Evolutionary conservation across 768 basidiomycete species (phyloP).

Genomic region (Sporobolomyces phaffii): DNA sequence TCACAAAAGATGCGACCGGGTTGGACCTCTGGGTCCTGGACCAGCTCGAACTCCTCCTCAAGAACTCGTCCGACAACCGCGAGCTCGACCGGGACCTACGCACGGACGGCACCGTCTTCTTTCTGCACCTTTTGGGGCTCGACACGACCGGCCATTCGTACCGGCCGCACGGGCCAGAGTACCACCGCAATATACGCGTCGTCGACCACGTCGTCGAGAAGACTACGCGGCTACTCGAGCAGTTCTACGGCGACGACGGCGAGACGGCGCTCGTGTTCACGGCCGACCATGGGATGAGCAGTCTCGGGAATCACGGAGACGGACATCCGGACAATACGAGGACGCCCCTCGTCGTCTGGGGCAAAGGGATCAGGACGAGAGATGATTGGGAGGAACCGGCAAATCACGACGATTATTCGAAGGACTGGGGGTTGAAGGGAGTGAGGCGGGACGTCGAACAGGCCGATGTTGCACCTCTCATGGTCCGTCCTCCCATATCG

Average conservation of each 20-base stretch:
- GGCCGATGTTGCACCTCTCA: constrained; percentile 71
- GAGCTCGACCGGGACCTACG: constrained; percentile 55
- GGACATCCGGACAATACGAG: constrained; percentile 84
- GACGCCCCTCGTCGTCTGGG: constrained; percentile 78
- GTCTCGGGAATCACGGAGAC: constrained; percentile 81
- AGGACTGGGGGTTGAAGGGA: constrained; percentile 58
- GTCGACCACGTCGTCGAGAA: constrained; percentile 68
- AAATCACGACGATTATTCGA: constrained; percentile 62
- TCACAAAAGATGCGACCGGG: constrained; percentile 73
- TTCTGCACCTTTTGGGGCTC: constrained; percentile 73
- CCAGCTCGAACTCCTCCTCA: constrained; percentile 58
- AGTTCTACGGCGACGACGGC: constrained; percentile 63
- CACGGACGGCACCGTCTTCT: constrained; percentile 63
- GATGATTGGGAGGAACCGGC: constrained; percentile 19
- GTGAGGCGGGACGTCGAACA: constrained; percentile 71
- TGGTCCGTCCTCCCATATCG: constrained; percentile 48
- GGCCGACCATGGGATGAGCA: constrained; percentile 85
- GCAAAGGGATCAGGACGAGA: constrained; percentile 57
- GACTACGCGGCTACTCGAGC: constrained; percentile 58
- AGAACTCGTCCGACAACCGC: constrained; percentile 58
- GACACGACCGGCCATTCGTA: constrained; percentile 85
- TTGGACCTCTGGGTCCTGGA: constrained; percentile 75
- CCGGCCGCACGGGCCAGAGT: constrained; percentile 78
- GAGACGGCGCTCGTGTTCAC: constrained; percentile 69
- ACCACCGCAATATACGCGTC: constrained; percentile 73